Conservation (phyloP, 2,329 filamentous ascomycete genomes). For the Fusarium austroafricanum region DNA sequence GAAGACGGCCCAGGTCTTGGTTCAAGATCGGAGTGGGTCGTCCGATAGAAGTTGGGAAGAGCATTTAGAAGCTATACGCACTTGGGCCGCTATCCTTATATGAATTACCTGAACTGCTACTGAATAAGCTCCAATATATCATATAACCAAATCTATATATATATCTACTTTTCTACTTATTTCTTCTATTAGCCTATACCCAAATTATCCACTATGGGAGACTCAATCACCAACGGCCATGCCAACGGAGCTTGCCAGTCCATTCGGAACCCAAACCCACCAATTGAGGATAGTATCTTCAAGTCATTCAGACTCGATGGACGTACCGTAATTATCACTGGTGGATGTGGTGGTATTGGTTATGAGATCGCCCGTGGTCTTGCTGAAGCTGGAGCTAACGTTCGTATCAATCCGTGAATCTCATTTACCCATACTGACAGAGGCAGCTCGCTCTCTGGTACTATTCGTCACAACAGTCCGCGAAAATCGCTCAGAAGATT, state of each 20-base stretch:
- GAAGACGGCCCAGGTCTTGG: neutral
- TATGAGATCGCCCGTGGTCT: conserved; percentile 51
- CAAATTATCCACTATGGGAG: neutral
- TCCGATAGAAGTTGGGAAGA: neutral
- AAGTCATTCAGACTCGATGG: conserved; percentile 34
- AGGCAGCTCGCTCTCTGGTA: neutral
- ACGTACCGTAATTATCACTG: conserved; percentile 53
- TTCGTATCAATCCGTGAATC: conserved; percentile 19
- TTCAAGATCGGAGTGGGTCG: neutral
- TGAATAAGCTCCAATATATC: neutral
- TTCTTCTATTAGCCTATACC: neutral
- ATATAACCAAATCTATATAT: neutral
- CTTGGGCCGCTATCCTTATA: neutral
- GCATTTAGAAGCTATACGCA: neutral
- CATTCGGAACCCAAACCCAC: conserved; percentile 42
- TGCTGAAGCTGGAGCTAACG: conserved; percentile 40
- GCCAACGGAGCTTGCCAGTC: conserved; percentile 11
- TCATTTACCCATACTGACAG: neutral
- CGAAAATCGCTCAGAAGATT: neutral
- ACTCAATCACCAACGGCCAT: neutral
- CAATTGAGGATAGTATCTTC: conserved; percentile 35
- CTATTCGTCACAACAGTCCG: neutral
- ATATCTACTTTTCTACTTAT: neutral
- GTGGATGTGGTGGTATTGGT: conserved; percentile 62
- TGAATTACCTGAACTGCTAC: neutral